Evolutionary conservation across 1,284 basidiomycete species (phyloP).

Genomic region (Schizophyllum commune): DNA sequence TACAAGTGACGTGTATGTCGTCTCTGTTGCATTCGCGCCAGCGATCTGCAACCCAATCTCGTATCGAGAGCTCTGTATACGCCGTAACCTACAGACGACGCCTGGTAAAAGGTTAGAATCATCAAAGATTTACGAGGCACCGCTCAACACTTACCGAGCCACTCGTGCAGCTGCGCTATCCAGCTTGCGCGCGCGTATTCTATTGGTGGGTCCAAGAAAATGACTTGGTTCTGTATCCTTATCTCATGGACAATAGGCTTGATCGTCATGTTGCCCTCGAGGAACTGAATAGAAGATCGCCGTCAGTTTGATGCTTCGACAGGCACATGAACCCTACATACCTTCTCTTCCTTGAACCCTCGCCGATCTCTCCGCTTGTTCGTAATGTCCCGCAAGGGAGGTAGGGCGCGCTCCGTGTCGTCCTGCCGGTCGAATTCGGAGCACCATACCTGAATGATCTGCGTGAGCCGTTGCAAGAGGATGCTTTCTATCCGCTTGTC

Average conservation of each 20-base stretch:
- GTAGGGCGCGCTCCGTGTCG: conserved; percentile 51
- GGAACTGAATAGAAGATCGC: conserved; percentile 31
- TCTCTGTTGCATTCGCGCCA: conserved; percentile 51
- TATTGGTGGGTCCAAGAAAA: conserved; percentile 96
- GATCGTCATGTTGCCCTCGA: conserved; percentile 65
- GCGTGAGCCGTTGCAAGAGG: conserved; percentile 69
- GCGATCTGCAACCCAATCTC: conserved; percentile 92
- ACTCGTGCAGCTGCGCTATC: conserved; percentile 88
- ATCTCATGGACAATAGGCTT: conserved; percentile 91
- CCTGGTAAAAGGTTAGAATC: conserved; percentile 29
- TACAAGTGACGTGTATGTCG: conserved; percentile 79
- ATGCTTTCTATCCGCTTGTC: conserved; percentile 84
- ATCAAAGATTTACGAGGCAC: neutral
- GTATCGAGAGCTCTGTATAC: conserved; percentile 92
- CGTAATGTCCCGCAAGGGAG: conserved; percentile 43
- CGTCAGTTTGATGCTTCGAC: conserved; percentile 2
- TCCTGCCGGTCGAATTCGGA: conserved; percentile 72
- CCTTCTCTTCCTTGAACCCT: conserved; percentile 63
- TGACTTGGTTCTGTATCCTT: conserved; percentile 96
- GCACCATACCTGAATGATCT: conserved; percentile 86
- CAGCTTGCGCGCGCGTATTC: conserved; percentile 89
- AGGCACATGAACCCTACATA: conserved; percentile 15
- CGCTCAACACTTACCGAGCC: conserved; percentile 54
- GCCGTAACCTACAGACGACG: conserved; percentile 80
- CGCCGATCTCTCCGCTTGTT: conserved; percentile 65